These are phyloP conservation scores for Fusarium setosum DNA, from an alignment of 2,329 filamentous ascomycete species.

Conservation along the genomic window DNA sequence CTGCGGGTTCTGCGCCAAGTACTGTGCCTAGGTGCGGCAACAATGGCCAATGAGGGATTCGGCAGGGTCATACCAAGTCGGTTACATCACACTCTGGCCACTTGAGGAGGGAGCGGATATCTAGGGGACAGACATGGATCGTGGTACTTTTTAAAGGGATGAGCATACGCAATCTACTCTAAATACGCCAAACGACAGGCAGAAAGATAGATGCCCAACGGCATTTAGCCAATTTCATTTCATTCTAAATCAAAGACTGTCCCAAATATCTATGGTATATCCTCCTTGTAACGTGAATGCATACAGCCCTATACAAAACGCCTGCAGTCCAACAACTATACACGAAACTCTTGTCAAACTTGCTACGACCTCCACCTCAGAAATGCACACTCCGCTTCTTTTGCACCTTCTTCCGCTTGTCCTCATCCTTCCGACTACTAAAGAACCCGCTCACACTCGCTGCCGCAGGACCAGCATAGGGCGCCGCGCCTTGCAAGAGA, in stretches of 20 bases:
- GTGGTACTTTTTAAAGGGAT: neutral
- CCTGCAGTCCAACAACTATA: slow-evolving; percentile 5
- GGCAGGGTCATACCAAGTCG: neutral
- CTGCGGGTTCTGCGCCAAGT: slow-evolving; percentile 24
- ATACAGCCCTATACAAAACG: slow-evolving; percentile 15
- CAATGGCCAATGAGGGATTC: neutral
- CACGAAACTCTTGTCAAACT: neutral
- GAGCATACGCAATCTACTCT: neutral
- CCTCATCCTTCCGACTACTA: slow-evolving; percentile 49
- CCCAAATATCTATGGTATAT: slow-evolving; percentile 40
- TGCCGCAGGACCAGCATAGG: slow-evolving; percentile 53
- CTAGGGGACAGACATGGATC: no score
- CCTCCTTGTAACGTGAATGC: slow-evolving; percentile 21
- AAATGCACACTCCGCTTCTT: slow-evolving; percentile 64
- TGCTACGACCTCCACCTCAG: slow-evolving; percentile 31
- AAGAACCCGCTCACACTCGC: slow-evolving; percentile 60
- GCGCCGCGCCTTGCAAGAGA: slow-evolving; percentile 42
- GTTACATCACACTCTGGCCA: neutral
- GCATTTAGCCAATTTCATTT: neutral
- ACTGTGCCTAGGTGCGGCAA: slow-evolving; percentile 1
- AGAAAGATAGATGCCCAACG: neutral
- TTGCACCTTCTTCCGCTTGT: slow-evolving; percentile 55
- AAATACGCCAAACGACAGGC: neutral
- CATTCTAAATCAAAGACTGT: slow-evolving; percentile 14
- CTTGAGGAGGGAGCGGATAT: neutral